phyloP scores from a whole-genome alignment of 495 filamentous ascomycete species.

The Penicillium robsamsonii region DNA sequence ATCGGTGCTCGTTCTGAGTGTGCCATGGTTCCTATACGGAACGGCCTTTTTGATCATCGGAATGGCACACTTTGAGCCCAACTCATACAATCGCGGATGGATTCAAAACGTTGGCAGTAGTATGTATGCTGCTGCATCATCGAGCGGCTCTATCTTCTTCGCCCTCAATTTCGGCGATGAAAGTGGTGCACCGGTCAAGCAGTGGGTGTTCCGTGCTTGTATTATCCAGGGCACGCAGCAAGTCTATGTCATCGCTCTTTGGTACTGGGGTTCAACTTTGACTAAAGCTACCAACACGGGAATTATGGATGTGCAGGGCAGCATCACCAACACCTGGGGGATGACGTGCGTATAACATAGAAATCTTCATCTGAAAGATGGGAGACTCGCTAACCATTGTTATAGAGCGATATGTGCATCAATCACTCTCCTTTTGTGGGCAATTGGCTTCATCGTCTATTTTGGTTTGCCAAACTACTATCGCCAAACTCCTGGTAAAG shows the following conservation, averaged over 20 bases:
- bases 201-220: slow-evolving; percentile 55
- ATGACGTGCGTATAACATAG: slow-evolving; percentile 39
- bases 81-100: slow-evolving; percentile 45
- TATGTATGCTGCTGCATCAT: slow-evolving; percentile 48
- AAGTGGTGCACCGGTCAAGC: slow-evolving; percentile 45
- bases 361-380: background rate
- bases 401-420: slow-evolving; percentile 43
- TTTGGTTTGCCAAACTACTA: slow-evolving; percentile 51
- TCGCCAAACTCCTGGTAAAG: slow-evolving; percentile 61
- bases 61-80: slow-evolving; percentile 54
- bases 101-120: slow-evolving; percentile 50
- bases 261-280: slow-evolving; percentile 52
- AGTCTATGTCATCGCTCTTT: slow-evolving; percentile 49
- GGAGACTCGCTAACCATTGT: slow-evolving; percentile 12
- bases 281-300: slow-evolving; percentile 39
- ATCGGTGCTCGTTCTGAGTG: slow-evolving; percentile 58
- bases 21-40: slow-evolving; percentile 64
- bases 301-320: slow-evolving; percentile 29
- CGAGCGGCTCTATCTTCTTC: slow-evolving; percentile 52
- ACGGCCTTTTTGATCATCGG: slow-evolving; percentile 66
- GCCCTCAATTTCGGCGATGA: slow-evolving; percentile 54
- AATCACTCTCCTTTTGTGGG: slow-evolving; percentile 43
- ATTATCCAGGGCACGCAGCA: slow-evolving; percentile 52
- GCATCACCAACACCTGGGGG: slow-evolving; percentile 45
- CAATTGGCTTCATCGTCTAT: slow-evolving; percentile 40